phyloP scores from a whole-genome alignment of 176 grass and related monocot species.

The Musa troglodytarum region DNA sequence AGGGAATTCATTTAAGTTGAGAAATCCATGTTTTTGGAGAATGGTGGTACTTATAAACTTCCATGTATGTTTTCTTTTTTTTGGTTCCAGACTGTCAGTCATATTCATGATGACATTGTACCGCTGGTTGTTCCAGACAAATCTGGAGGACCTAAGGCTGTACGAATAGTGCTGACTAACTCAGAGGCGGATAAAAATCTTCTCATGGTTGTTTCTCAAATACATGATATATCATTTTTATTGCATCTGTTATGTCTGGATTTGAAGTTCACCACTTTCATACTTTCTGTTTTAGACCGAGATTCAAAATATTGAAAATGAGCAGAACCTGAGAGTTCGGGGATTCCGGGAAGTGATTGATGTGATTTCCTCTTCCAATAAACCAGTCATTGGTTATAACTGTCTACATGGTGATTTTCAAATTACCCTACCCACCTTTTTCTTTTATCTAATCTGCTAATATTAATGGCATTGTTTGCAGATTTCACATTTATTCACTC shows the following conservation, averaged over 20 bases:
- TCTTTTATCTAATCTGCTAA: neutral
- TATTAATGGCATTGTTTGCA: conserved; percentile 25
- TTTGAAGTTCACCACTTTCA: neutral
- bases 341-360: conserved; percentile 96
- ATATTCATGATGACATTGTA: conserved; percentile 62
- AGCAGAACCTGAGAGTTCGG: conserved; percentile 55
- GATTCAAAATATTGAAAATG: conserved; percentile 50
- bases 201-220: conserved; percentile 46
- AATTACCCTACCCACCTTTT: neutral
- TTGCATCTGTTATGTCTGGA: neutral
- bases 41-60: conserved; percentile 2
- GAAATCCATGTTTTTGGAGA: conserved; percentile 7
- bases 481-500: conserved; percentile 83
- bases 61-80: conserved; percentile 23
- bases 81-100: conserved; percentile 48
- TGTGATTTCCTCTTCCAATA: conserved; percentile 62
- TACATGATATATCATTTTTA: neutral
- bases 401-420: conserved; percentile 58
- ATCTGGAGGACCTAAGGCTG: conserved; percentile 34
- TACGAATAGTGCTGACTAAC: conserved; percentile 63
- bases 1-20: neutral
- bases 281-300: conserved; percentile 40
- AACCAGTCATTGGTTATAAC: conserved; percentile 84
- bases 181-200: conserved; percentile 81
- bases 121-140: conserved; percentile 56